A percentile compares a stretch with the other conserved stretches of the same genome.
These are phyloP conservation scores for Talaromyces wortmannii DNA, from an alignment of 495 filamentous ascomycete species.

Conservation along the genomic window DNA sequence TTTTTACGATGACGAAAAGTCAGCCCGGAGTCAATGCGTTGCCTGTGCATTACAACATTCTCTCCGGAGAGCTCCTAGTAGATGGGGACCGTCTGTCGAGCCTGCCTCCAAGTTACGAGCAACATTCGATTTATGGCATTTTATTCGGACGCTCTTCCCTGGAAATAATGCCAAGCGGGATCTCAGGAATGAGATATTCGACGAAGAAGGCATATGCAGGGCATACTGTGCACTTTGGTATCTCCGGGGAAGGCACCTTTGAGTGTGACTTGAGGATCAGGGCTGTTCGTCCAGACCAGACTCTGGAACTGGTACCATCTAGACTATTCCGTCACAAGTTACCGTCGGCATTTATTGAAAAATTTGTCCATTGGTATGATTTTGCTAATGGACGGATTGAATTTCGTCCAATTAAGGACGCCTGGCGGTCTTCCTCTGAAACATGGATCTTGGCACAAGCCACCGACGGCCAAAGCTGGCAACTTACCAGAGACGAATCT, in stretches of 20 bases:
- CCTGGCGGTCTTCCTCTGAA: conserved; percentile 29
- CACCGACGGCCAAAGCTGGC: background rate
- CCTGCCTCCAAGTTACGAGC: conserved; percentile 39
- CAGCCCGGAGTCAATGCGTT: too few species aligned
- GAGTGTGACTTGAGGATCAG: background rate
- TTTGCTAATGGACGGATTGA: conserved; percentile 32
- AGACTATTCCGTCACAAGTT: background rate
- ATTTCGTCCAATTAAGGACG: conserved; percentile 32
- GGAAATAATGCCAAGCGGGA: conserved; percentile 34
- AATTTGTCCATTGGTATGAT: conserved; percentile 54
- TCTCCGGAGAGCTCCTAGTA: background rate
- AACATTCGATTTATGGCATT: conserved; percentile 26
- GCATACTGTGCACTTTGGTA: conserved; percentile 30
- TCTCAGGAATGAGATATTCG: conserved; percentile 38
- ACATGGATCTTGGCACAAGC: conserved; percentile 19
- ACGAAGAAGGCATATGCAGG: conserved; percentile 18
- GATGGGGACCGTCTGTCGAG: conserved; percentile 21
- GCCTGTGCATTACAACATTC: conserved; percentile 42
- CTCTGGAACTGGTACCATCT: background rate
- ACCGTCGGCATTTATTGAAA: conserved; percentile 4
- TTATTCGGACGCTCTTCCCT: conserved; percentile 32
- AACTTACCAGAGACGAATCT: conserved; percentile 3
- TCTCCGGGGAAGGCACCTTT: background rate
- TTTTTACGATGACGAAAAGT: too few species aligned
- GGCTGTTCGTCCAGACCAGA: background rate